phyloP scores from a whole-genome alignment of 1,284 basidiomycete genomes.

The Vanrija pseudolonga region DNA sequence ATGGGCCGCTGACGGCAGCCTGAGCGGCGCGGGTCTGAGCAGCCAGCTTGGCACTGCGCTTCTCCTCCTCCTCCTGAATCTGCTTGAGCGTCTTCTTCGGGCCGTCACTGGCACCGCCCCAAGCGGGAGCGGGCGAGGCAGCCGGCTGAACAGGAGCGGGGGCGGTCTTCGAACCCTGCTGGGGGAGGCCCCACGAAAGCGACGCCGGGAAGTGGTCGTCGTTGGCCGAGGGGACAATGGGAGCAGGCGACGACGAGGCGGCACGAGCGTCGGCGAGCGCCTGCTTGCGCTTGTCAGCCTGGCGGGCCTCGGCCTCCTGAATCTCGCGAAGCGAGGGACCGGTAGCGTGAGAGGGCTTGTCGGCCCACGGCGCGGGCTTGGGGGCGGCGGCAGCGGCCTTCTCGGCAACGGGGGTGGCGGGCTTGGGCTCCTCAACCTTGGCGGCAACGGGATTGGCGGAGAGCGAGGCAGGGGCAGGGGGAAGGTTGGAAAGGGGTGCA shows the following conservation, averaged over 20 bases:
- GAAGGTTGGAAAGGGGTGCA: slow-evolving; percentile 29
- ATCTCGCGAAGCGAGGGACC: slow-evolving; percentile 85
- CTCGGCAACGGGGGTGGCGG: slow-evolving; percentile 4
- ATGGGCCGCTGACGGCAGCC: slow-evolving; percentile 25
- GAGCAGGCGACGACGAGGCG: slow-evolving; percentile 48
- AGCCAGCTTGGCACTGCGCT: slow-evolving; percentile 62
- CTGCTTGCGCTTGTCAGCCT: slow-evolving; percentile 66
- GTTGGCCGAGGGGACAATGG: slow-evolving; percentile 19
- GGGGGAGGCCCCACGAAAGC: slow-evolving; percentile 52
- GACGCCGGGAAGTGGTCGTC: slow-evolving; percentile 37
- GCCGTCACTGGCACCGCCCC: slow-evolving; percentile 43
- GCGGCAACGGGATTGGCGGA: slow-evolving; percentile 28
- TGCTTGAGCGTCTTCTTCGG: slow-evolving; percentile 95
- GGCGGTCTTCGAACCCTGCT: slow-evolving; percentile 22
- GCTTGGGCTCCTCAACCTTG: slow-evolving; percentile 55
- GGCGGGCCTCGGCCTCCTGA: slow-evolving; percentile 86
- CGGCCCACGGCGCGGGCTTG: slow-evolving; percentile 46
- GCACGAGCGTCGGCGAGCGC: slow-evolving; percentile 59
- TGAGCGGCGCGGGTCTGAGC: slow-evolving; percentile 24
- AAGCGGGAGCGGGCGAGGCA: slow-evolving; percentile 45
- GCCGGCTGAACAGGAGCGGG: slow-evolving; percentile 25
- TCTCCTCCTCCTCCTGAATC: slow-evolving; percentile 96
- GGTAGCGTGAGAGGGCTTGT: slow-evolving; percentile 39
- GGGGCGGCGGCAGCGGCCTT: slow-evolving; percentile 7
- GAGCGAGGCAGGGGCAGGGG: slow-evolving; percentile 30